These are phyloP conservation scores for Yamadazyma nakazawae DNA, from an alignment of 805 yeast species.

Conservation along the genomic window DNA sequence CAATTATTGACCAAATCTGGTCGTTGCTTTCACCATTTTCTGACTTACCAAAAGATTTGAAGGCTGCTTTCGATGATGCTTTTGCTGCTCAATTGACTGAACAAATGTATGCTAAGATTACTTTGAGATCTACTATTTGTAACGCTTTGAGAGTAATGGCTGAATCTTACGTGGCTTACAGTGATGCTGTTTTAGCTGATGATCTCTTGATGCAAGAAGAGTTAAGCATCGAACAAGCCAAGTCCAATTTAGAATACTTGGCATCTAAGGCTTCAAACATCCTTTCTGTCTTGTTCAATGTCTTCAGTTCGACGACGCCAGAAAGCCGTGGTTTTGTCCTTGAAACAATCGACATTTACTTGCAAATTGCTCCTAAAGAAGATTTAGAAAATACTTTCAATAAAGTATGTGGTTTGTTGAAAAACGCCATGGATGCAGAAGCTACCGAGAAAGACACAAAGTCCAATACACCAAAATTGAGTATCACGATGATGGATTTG, in stretches of 20 bases:
- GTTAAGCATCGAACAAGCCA: constrained; percentile 56
- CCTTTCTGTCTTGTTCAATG: constrained; percentile 85
- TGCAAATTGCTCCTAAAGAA: constrained; percentile 61
- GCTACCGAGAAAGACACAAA: constrained; percentile 16
- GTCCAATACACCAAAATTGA: constrained; percentile 45
- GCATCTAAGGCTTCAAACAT: constrained; percentile 68
- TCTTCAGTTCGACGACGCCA: constrained; percentile 83
- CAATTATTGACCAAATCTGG: constrained; percentile 91
- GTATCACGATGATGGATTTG: constrained; percentile 88
- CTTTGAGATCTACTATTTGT: constrained; percentile 77
- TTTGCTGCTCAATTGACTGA: constrained; percentile 79
- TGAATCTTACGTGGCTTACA: constrained; percentile 66
- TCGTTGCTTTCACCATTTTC: constrained; percentile 85
- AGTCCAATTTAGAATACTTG: constrained; percentile 57
- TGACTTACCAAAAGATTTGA: constrained; percentile 77
- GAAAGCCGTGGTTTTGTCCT: constrained; percentile 80
- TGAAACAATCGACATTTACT: constrained; percentile 80
- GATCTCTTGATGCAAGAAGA: constrained; percentile 58
- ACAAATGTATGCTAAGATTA: constrained; percentile 68
- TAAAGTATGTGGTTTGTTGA: constrained; percentile 78
- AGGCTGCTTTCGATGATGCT: constrained; percentile 58
- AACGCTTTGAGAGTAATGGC: constrained; percentile 75
- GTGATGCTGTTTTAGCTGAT: constrained; percentile 54
- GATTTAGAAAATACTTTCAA: constrained; percentile 77
- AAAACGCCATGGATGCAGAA: constrained; percentile 67